These are phyloP conservation scores for Blastobotrys elegans DNA, from an alignment of 1,139 yeast species.

Conservation along the genomic window DNA sequence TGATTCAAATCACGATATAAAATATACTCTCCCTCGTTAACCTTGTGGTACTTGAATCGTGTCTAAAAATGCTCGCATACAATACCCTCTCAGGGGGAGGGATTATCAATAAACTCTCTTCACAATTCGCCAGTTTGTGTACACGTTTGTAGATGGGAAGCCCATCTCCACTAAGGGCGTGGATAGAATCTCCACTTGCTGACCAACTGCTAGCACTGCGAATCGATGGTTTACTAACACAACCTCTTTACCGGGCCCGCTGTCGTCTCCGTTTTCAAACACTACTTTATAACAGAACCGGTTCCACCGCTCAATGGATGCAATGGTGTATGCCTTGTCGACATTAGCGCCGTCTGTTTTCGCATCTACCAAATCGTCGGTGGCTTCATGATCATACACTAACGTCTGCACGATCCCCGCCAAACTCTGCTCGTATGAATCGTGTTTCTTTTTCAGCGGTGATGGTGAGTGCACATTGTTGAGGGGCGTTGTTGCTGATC, in stretches of 20 bases:
- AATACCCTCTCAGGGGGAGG: too few species aligned
- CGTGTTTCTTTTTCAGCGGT: slow-evolving; percentile 6
- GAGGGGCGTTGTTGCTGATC: neutral
- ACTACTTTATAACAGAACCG: slow-evolving; percentile 4
- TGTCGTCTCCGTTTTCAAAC: neutral
- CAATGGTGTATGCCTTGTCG: neutral
- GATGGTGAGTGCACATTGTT: slow-evolving; percentile 8
- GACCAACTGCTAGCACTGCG: neutral
- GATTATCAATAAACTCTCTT: too few species aligned
- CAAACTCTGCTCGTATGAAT: slow-evolving; percentile 1
- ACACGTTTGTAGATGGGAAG: neutral
- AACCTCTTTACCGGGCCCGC: too few species aligned
- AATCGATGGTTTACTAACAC: slow-evolving; percentile 7
- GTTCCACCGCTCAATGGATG: slow-evolving; percentile 4
- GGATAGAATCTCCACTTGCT: neutral
- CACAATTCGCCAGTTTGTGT: neutral
- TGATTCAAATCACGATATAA: neutral
- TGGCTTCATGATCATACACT: slow-evolving; percentile 10
- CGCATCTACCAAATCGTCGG: slow-evolving; percentile 1
- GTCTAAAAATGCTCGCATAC: too few species aligned
- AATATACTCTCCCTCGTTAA: too few species aligned
- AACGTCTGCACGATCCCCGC: slow-evolving; percentile 9
- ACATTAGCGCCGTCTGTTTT: neutral
- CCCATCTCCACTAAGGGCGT: neutral
- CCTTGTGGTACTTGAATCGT: too few species aligned